A percentile compares a stretch with the other conserved stretches of the same genome.
phyloP scores from a whole-genome alignment of 2,329 filamentous ascomycete species.

The Neopestalotiopsis sp. region DNA sequence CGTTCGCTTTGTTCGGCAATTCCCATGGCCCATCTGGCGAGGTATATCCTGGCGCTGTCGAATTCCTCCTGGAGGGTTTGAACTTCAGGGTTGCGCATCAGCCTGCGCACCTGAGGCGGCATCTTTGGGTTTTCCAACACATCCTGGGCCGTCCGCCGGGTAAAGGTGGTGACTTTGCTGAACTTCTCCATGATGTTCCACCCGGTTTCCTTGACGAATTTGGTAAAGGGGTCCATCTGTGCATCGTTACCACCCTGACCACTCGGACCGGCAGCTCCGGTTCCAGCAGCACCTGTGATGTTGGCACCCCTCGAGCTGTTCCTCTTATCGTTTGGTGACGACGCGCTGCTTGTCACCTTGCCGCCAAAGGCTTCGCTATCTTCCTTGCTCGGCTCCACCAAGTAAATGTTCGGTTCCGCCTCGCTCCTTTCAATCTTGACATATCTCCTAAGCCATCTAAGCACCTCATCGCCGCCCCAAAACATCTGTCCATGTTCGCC shows the following conservation, averaged over 20 bases:
- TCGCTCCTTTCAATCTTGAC: slow-evolving; percentile 81
- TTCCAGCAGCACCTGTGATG: slow-evolving; percentile 42
- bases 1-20: slow-evolving; percentile 96
- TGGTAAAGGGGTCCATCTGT: slow-evolving; percentile 90
- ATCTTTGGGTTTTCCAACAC: slow-evolving; percentile 90
- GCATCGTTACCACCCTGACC: slow-evolving; percentile 59
- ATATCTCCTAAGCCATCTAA: slow-evolving; percentile 89
- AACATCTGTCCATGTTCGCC: slow-evolving; percentile 86
- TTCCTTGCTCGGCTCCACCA: slow-evolving; percentile 85
- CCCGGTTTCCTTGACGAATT: slow-evolving; percentile 90
- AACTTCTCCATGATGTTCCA: slow-evolving; percentile 98
- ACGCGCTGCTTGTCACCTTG: slow-evolving; percentile 56
- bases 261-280: slow-evolving; percentile 43
- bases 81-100: slow-evolving; percentile 91
- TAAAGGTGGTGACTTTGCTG: slow-evolving; percentile 96
- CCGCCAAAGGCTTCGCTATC: slow-evolving; percentile 82
- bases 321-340: slow-evolving; percentile 48
- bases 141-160: slow-evolving; percentile 87
- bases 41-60: slow-evolving; percentile 91
- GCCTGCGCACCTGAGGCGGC: slow-evolving; percentile 82
- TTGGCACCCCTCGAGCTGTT: slow-evolving; percentile 40
- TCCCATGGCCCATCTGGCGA: slow-evolving; percentile 97
- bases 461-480: slow-evolving; percentile 95
- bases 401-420: slow-evolving; percentile 88
- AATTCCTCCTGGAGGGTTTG: slow-evolving; percentile 97